These are phyloP conservation scores for Apiosordaria backusii DNA, from an alignment of 495 filamentous ascomycete genomes.

Conservation along the genomic window DNA sequence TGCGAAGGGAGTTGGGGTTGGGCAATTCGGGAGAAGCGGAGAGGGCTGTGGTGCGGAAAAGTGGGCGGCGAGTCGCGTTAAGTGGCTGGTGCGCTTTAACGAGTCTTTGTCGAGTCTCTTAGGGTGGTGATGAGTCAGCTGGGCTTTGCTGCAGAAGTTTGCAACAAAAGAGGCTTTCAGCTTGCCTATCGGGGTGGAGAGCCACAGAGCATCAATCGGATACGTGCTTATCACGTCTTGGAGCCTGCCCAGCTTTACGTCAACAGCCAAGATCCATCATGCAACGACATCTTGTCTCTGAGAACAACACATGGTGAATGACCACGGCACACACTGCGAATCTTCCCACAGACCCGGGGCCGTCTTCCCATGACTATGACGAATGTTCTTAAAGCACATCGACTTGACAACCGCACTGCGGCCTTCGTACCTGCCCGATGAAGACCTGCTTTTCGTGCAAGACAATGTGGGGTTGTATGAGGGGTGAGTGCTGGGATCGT, in stretches of 20 bases:
- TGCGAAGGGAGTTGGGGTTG: neutral
- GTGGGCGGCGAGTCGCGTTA: slow-evolving; percentile 3
- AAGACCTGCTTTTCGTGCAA: slow-evolving; percentile 88
- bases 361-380: slow-evolving; percentile 47
- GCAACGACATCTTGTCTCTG: neutral
- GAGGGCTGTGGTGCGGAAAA: neutral
- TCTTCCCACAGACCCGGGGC: slow-evolving; percentile 18
- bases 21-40: neutral
- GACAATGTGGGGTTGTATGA: slow-evolving; percentile 97
- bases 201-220: too few species aligned
- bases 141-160: neutral
- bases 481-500: slow-evolving; percentile 60
- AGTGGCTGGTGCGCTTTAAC: neutral
- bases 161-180: neutral
- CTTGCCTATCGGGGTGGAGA: too few species aligned
- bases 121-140: neutral
- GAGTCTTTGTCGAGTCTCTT: slow-evolving; percentile 1
- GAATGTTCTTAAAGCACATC: slow-evolving; percentile 93
- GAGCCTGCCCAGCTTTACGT: too few species aligned
- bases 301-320: neutral
- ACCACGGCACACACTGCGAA: neutral
- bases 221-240: too few species aligned
- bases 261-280: neutral
- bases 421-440: slow-evolving; percentile 85
- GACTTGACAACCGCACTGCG: slow-evolving; percentile 94